These are phyloP conservation scores for Gillenia trifoliata DNA, from an alignment of 306 rosid genomes.

Conservation along the genomic window DNA sequence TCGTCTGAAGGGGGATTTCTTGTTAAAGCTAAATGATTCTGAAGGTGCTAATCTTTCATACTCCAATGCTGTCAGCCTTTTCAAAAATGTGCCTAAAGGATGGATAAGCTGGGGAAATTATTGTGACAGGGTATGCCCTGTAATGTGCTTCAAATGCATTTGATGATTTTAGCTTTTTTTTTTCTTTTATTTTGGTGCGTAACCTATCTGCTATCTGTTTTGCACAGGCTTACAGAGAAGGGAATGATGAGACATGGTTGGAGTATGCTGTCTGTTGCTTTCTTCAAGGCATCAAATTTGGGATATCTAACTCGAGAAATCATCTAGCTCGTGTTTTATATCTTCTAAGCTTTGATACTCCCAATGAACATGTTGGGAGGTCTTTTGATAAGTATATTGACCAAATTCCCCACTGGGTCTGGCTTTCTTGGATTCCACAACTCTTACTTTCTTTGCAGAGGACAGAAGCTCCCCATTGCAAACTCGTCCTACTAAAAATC, in stretches of 20 bases:
- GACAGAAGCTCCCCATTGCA: slow-evolving; percentile 92
- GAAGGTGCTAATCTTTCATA: slow-evolving; percentile 76
- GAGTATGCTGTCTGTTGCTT: slow-evolving; percentile 97
- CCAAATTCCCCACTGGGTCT: slow-evolving; percentile 98
- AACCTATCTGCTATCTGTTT: slow-evolving; percentile 19
- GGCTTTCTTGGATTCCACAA: slow-evolving; percentile 99
- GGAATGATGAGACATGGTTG: slow-evolving; percentile 88
- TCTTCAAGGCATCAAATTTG: slow-evolving; percentile 93
- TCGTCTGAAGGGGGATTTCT: slow-evolving; percentile 88
- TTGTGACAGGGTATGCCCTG: slow-evolving; percentile 76
- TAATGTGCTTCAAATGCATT: slow-evolving; percentile 13
- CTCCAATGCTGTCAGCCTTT: slow-evolving; percentile 78
- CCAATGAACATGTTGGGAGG: slow-evolving; percentile 86
- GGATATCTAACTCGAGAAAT: slow-evolving; percentile 91
- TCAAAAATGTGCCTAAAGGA: slow-evolving; percentile 92
- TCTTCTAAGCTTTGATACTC: slow-evolving; percentile 96
- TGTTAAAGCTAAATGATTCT: slow-evolving; percentile 71
- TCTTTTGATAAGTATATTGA: slow-evolving; percentile 88
- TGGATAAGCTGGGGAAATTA: slow-evolving; percentile 99
- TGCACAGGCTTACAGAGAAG: slow-evolving; percentile 79
- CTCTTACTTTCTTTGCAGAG: slow-evolving; percentile 97
- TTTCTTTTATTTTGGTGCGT: slow-evolving; percentile 11
- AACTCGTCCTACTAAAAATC: slow-evolving; percentile 87
- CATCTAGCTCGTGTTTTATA: slow-evolving; percentile 94
- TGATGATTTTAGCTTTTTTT: not conserved